Conservation (phyloP, 1,139 yeast species). For the Candida neerlandica region DNA sequence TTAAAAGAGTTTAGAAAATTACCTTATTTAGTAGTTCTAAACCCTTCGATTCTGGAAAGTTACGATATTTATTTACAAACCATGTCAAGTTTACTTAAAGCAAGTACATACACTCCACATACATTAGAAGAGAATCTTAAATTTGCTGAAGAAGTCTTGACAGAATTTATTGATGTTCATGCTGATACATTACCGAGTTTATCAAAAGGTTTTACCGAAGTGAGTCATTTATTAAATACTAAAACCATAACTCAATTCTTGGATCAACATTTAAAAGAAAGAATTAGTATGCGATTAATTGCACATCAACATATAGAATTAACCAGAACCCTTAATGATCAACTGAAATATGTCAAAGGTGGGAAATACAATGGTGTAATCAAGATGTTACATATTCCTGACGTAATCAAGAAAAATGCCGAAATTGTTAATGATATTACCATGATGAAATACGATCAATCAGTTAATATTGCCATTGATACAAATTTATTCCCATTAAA, state of each 20-base stretch:
- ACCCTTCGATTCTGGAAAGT: slow-evolving; percentile 86
- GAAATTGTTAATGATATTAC: slow-evolving; percentile 82
- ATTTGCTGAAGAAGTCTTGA: slow-evolving; percentile 52
- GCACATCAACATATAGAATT: slow-evolving; percentile 82
- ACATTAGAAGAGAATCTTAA: slow-evolving; percentile 55
- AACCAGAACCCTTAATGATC: slow-evolving; percentile 36
- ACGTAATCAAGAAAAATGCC: slow-evolving; percentile 61
- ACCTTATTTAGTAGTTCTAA: slow-evolving; percentile 82
- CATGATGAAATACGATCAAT: slow-evolving; percentile 76
- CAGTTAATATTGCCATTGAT: slow-evolving; percentile 62
- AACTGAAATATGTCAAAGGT: slow-evolving; percentile 28
- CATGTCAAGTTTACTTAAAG: slow-evolving; percentile 60
- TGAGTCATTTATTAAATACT: slow-evolving; percentile 53
- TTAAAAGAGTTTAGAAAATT: slow-evolving; percentile 67
- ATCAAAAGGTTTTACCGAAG: slow-evolving; percentile 83
- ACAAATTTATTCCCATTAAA: slow-evolving; percentile 34
- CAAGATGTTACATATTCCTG: slow-evolving; percentile 61
- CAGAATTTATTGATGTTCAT: slow-evolving; percentile 69
- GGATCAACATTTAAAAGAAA: slow-evolving; percentile 76
- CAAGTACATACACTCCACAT: slow-evolving; percentile 38
- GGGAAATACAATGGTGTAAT: slow-evolving; percentile 70
- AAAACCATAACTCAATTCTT: slow-evolving; percentile 60
- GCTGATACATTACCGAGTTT: slow-evolving; percentile 79
- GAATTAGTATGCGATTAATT: slow-evolving; percentile 81
- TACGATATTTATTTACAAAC: slow-evolving; percentile 74